A percentile compares a stretch with the other conserved stretches of the same genome.
These are phyloP conservation scores for Castanopsis chinensis DNA, from an alignment of 306 rosid genomes.

Conservation along the genomic window DNA sequence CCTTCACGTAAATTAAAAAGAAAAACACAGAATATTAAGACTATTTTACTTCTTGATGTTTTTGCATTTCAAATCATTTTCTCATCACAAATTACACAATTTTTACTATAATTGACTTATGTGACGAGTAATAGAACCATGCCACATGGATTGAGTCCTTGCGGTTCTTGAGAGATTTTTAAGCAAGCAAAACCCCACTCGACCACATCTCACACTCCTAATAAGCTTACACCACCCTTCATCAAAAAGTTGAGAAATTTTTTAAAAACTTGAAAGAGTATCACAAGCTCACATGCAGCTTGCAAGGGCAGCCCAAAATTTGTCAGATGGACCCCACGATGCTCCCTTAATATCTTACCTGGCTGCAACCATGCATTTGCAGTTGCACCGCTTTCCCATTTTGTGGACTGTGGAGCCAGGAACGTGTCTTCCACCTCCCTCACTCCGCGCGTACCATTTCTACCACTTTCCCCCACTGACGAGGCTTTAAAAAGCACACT, in stretches of 20 bases:
- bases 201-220: neutral
- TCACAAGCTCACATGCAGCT: neutral
- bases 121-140: too few relatives aligned
- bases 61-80: fast-evolving
- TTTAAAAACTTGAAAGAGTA: neutral
- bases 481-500: too few relatives aligned
- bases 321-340: neutral
- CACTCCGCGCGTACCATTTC: neutral
- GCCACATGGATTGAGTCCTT: too few relatives aligned
- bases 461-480: too few relatives aligned
- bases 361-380: neutral
- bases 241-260: neutral
- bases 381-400: neutral
- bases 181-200: too few relatives aligned
- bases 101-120: too few relatives aligned
- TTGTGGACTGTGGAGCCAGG: neutral
- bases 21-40: too few relatives aligned
- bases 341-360: neutral
- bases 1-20: too few relatives aligned
- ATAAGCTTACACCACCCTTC: neutral
- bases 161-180: neutral
- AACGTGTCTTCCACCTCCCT: neutral
- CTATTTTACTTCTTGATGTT: fast-evolving
- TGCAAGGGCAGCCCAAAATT: neutral
- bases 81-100: too few relatives aligned